Evolutionary conservation across 169 alveolate genomes (phyloP).

Genomic region (Neospora caninum): DNA sequence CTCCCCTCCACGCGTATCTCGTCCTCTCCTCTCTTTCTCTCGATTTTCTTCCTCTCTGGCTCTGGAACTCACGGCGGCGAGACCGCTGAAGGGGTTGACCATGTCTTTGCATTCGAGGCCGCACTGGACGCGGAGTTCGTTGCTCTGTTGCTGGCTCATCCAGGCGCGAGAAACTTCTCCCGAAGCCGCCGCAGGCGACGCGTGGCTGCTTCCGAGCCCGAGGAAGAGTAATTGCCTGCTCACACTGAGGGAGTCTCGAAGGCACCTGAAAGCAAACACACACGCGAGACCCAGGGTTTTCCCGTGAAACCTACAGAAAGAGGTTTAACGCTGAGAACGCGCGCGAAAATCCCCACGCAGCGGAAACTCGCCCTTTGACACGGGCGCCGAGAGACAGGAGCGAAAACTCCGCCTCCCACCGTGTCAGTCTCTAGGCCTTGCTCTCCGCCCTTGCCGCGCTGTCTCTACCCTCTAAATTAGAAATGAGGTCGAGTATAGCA

Average conservation of each 20-base stretch:
- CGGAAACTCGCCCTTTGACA: too few relatives aligned
- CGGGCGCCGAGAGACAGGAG: too few relatives aligned
- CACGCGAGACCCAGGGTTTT: too few relatives aligned
- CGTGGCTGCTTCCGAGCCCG: neutral
- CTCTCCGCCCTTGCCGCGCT: too few relatives aligned
- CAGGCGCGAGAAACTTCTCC: neutral
- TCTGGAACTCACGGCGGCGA: neutral
- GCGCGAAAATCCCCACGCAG: too few relatives aligned
- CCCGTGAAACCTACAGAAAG: too few relatives aligned
- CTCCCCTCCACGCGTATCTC: too few relatives aligned
- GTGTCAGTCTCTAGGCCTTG: too few relatives aligned
- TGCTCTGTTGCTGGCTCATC: neutral
- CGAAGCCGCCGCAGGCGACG: neutral
- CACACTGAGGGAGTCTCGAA: slow-evolving; percentile 17
- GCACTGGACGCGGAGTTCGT: slow-evolving; percentile 44
- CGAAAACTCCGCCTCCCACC: too few relatives aligned
- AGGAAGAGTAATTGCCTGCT: neutral
- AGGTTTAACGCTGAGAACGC: too few relatives aligned
- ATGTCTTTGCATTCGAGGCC: slow-evolving; percentile 29
- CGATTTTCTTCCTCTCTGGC: neutral
- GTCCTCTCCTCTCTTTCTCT: neutral
- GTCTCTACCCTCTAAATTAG: too few relatives aligned
- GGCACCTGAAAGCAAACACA: slow-evolving; percentile 38
- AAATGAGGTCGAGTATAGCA: too few relatives aligned
- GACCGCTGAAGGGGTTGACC: slow-evolving; percentile 29